Conservation (phyloP, 1,139 yeast genomes). For the Debaryomyces subglobosus region DNA sequence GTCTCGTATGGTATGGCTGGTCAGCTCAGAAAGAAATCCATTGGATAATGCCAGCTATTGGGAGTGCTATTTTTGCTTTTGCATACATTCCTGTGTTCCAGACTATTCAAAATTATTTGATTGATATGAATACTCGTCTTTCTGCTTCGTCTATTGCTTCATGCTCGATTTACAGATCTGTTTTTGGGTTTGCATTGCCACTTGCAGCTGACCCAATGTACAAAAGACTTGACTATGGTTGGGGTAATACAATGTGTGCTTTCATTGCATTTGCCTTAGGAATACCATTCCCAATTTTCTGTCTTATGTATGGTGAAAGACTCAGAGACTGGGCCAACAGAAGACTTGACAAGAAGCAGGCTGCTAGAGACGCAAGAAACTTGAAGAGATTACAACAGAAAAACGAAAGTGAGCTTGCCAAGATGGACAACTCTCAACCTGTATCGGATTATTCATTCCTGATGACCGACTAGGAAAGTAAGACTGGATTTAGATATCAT, state of each 20-base stretch:
- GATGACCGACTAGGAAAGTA: neutral
- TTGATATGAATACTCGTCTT: conserved; percentile 66
- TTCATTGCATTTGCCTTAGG: conserved; percentile 58
- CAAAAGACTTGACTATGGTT: conserved; percentile 54
- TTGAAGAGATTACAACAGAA: conserved; percentile 20
- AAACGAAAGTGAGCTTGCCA: conserved; percentile 2
- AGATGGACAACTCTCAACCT: neutral
- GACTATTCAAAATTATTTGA: conserved; percentile 60
- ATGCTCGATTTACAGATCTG: conserved; percentile 61
- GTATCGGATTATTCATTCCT: neutral
- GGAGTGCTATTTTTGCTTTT: conserved; percentile 57
- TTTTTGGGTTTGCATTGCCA: conserved; percentile 60
- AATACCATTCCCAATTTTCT: conserved; percentile 63
- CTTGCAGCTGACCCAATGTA: conserved; percentile 51
- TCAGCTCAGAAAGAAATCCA: conserved; percentile 50
- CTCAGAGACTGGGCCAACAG: conserved; percentile 60
- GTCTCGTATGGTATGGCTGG: conserved; percentile 68
- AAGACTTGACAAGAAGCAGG: conserved; percentile 42
- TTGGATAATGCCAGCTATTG: conserved; percentile 64
- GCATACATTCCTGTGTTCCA: conserved; percentile 63
- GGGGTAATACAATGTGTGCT: conserved; percentile 69
- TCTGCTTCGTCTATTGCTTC: conserved; percentile 66
- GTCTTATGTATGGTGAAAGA: conserved; percentile 57
- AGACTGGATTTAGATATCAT: too few relatives aligned
- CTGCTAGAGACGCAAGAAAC: conserved; percentile 41